phyloP scores from a whole-genome alignment of 345 rosid species.

The Euphorbia lathyris region DNA sequence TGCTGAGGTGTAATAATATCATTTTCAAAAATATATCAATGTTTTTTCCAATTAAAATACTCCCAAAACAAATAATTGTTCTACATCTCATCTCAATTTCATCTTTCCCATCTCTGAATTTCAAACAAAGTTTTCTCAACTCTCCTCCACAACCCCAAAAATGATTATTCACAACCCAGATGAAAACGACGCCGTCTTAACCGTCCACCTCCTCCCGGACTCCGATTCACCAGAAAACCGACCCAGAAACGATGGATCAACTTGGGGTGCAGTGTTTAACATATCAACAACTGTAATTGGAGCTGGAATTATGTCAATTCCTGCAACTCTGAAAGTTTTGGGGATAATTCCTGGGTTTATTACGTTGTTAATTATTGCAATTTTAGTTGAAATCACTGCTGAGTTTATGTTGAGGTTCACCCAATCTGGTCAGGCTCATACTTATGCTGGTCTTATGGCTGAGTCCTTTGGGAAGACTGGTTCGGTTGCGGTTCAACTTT shows the following conservation, averaged over 20 bases:
- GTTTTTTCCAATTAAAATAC: not conserved
- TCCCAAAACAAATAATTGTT: not conserved
- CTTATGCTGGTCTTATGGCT: conserved; percentile 35
- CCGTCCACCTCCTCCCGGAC: not conserved
- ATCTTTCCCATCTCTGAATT: not conserved
- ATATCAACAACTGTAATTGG: conserved; percentile 24
- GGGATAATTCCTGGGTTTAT: conserved; percentile 26
- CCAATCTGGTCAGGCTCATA: conserved; percentile 18
- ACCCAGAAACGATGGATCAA: conserved; percentile 3
- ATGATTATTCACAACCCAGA: too few species aligned
- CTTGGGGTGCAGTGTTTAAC: conserved; percentile 24
- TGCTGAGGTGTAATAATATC: not conserved
- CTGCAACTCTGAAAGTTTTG: conserved; percentile 23
- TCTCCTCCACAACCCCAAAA: too few species aligned
- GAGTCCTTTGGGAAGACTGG: conserved; percentile 33
- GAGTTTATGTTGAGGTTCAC: conserved; percentile 33
- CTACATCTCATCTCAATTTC: not conserved
- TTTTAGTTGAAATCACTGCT: conserved; percentile 26
- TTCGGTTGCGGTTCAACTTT: conserved; percentile 20
- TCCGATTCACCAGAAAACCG: not conserved
- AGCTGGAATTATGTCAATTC: conserved; percentile 27
- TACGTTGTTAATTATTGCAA: conserved; percentile 17
- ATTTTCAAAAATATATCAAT: too few species aligned
- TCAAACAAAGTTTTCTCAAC: not conserved
- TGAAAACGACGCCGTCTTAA: not conserved